Percentiles rank a stretch among this genome's conserved stretches.
phyloP scores from a whole-genome alignment of 2,329 filamentous ascomycete species.

The Alternaria ethzedia region DNA sequence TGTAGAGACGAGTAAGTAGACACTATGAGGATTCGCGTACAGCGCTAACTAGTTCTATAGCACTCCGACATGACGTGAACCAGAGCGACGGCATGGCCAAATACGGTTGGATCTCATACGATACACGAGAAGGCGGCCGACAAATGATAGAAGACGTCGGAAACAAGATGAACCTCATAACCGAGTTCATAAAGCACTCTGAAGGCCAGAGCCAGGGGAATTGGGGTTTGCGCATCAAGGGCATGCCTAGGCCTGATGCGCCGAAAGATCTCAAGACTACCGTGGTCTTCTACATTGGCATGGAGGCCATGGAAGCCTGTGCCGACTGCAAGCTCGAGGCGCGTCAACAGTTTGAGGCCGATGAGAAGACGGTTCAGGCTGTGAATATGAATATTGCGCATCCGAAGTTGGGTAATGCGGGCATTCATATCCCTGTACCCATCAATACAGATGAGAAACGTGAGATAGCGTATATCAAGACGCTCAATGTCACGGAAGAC shows the following conservation, averaged over 20 bases:
- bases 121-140: constrained; percentile 80
- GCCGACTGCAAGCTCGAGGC: constrained; percentile 58
- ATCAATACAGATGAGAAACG: constrained; percentile 63
- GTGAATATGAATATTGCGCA: constrained; percentile 75
- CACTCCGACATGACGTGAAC: constrained; percentile 90
- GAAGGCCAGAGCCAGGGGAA: constrained; percentile 84
- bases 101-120: constrained; percentile 97
- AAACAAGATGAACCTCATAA: constrained; percentile 87
- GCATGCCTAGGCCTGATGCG: constrained; percentile 71
- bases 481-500: constrained; percentile 67
- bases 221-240: constrained; percentile 87
- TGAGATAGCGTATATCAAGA: constrained; percentile 75
- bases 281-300: constrained; percentile 78
- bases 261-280: constrained; percentile 72
- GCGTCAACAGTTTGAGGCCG: constrained; percentile 56
- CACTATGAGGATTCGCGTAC: background rate
- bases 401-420: constrained; percentile 75
- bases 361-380: constrained; percentile 61
- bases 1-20: constrained; percentile 72
- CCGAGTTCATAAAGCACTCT: constrained; percentile 87
- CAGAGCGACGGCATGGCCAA: constrained; percentile 90
- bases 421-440: constrained; percentile 69
- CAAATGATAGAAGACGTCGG: constrained; percentile 87
- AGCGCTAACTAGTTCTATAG: constrained; percentile 22
- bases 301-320: constrained; percentile 72